Evolutionary conservation across 768 basidiomycete species (phyloP).

Genomic region (Rhodosporidiobolus odoratus): DNA sequence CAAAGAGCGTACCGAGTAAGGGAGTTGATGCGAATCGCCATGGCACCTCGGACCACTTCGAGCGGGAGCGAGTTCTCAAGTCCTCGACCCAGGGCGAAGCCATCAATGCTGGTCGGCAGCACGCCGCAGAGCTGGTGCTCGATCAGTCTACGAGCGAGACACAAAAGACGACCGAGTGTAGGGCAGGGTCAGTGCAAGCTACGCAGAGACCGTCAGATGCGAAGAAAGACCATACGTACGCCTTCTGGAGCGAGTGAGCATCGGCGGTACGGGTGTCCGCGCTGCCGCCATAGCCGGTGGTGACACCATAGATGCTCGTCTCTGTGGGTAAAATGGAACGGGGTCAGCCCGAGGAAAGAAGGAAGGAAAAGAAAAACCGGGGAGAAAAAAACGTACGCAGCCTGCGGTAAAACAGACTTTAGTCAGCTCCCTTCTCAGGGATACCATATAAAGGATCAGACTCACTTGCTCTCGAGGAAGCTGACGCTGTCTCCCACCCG

Average conservation of each 20-base stretch:
- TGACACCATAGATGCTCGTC: constrained; percentile 74
- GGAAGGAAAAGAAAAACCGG: background rate
- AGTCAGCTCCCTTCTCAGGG: too few relatives aligned
- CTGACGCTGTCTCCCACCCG: constrained; percentile 59
- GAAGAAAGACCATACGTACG: constrained; percentile 35
- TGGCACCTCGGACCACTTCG: constrained; percentile 80
- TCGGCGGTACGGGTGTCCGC: constrained; percentile 77
- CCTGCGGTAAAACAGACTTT: too few relatives aligned
- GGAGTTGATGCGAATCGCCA: constrained; percentile 80
- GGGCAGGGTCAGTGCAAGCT: background rate
- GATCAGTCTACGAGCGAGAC: constrained; percentile 4
- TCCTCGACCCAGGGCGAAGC: constrained; percentile 47
- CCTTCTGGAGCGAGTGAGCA: constrained; percentile 66
- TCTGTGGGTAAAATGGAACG: constrained; percentile 39
- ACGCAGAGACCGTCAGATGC: background rate
- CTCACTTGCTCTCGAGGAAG: constrained; percentile 50
- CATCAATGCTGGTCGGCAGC: constrained; percentile 44
- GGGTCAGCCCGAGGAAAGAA: background rate
- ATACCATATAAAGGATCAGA: too few relatives aligned
- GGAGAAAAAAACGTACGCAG: constrained; percentile 5
- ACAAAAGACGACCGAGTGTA: background rate
- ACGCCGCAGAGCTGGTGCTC: constrained; percentile 75
- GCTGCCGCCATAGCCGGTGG: constrained; percentile 78
- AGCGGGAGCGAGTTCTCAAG: constrained; percentile 66
- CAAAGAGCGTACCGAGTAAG: constrained; percentile 53